Conservation (phyloP, 2,329 filamentous ascomycete genomes). For the Onygenales sp. region DNA sequence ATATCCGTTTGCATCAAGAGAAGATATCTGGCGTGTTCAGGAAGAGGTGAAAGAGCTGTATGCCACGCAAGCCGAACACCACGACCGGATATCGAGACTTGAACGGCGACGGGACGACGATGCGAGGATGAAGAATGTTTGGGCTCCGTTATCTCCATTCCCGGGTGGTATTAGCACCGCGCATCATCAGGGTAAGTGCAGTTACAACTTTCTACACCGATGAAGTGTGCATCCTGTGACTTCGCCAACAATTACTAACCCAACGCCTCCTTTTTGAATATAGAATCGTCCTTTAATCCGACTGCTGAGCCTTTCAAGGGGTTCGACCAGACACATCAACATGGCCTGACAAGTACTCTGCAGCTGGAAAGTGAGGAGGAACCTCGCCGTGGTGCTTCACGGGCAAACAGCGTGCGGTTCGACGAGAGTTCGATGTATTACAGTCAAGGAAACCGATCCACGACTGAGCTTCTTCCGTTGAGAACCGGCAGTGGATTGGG, state of each 20-base stretch:
- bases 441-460: slow-evolving; percentile 71
- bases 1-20: slow-evolving; percentile 53
- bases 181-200: slow-evolving; percentile 67
- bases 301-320: slow-evolving; percentile 80
- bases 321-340: slow-evolving; percentile 74
- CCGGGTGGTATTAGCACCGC: slow-evolving; percentile 75
- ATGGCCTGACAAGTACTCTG: slow-evolving; percentile 68
- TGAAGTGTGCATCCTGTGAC: background rate
- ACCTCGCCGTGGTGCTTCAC: slow-evolving; percentile 74
- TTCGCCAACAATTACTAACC: background rate
- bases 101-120: slow-evolving; percentile 56
- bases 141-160: slow-evolving; percentile 77
- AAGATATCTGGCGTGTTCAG: slow-evolving; percentile 57
- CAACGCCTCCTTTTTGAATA: background rate
- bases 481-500: slow-evolving; percentile 73
- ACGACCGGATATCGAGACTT: slow-evolving; percentile 50
- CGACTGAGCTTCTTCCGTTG: slow-evolving; percentile 68
- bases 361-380: slow-evolving; percentile 82
- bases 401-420: slow-evolving; percentile 94
- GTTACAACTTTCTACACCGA: background rate
- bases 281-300: slow-evolving; percentile 71
- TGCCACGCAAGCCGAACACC: slow-evolving; percentile 50
- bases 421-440: slow-evolving; percentile 92
- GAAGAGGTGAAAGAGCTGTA: slow-evolving; percentile 54
- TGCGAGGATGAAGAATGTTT: slow-evolving; percentile 68